phyloP scores from a whole-genome alignment of 2,329 filamentous ascomycete genomes.

The Chaetomiaceae sp. region DNA sequence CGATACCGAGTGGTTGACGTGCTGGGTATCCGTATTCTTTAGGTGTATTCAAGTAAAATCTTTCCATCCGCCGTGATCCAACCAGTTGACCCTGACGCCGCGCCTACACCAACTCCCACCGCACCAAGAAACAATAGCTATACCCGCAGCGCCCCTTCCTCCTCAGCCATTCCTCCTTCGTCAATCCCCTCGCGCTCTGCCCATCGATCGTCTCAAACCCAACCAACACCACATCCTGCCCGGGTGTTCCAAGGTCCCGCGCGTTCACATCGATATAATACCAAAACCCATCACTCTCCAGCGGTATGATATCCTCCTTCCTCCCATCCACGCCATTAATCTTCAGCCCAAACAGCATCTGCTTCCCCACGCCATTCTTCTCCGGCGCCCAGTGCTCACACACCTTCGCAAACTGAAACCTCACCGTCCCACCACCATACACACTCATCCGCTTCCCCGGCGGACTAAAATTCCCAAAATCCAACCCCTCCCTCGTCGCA shows the following conservation, averaged over 20 bases:
- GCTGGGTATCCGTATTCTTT: no score
- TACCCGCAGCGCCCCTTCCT: conserved; percentile 44
- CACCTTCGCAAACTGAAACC: conserved; percentile 74
- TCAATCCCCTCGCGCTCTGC: conserved; percentile 45
- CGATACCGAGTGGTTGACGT: no score
- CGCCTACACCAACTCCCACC: conserved; percentile 45
- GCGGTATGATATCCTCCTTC: conserved; percentile 63
- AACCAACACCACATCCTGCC: conserved; percentile 62
- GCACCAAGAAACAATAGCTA: conserved; percentile 42
- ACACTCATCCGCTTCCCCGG: conserved; percentile 56
- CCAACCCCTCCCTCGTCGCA: conserved; percentile 48
- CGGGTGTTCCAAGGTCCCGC: conserved; percentile 61
- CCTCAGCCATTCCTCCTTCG: conserved; percentile 42
- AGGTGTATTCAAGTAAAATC: no score
- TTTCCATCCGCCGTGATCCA: no score
- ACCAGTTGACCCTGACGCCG: no score
- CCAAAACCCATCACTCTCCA: conserved; percentile 72
- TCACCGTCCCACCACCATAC: conserved; percentile 51
- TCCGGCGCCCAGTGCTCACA: conserved; percentile 83
- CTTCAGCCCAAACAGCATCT: conserved; percentile 66
- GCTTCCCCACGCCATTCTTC: conserved; percentile 61
- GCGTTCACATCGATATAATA: conserved; percentile 77
- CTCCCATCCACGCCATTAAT: conserved; percentile 63
- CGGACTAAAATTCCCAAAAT: conserved; percentile 59
- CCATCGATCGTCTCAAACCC: conserved; percentile 50